Conservation (phyloP, 108 stramenopile species). For the Epithemia pelagica region DNA sequence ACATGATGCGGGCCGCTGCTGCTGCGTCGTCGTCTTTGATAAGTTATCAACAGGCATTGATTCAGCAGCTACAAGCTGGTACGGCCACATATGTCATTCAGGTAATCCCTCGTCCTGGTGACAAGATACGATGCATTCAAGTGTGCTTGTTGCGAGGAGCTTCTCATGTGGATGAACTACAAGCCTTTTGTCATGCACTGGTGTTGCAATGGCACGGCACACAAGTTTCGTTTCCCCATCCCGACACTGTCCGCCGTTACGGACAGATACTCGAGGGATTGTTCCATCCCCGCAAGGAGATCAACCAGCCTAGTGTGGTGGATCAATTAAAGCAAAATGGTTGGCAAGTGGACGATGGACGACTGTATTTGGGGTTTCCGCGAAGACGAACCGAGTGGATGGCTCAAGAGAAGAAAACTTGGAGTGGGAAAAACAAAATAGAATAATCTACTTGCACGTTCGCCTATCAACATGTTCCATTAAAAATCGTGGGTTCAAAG, state of each 20-base stretch:
- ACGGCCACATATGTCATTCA: conserved; percentile 10
- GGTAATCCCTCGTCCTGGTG: neutral
- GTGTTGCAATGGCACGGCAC: conserved; percentile 2
- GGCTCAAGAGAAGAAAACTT: neutral
- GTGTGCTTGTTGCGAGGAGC: conserved; percentile 45
- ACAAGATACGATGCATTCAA: no score
- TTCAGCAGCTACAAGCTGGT: neutral
- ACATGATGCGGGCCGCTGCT: conserved; percentile 5
- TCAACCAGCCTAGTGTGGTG: conserved; percentile 6
- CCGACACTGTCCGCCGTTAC: neutral
- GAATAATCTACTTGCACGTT: no score
- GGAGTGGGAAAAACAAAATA: no score
- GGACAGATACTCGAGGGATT: neutral
- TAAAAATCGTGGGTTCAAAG: no score
- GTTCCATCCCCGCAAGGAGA: conserved; percentile 7
- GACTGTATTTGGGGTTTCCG: conserved; percentile 66
- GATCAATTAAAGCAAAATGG: conserved; percentile 34
- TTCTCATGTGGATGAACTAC: conserved; percentile 40
- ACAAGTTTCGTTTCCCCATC: conserved; percentile 20
- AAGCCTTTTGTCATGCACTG: conserved; percentile 59
- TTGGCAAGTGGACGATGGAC: conserved; percentile 50
- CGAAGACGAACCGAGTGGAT: conserved; percentile 2
- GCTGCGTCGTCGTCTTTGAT: neutral
- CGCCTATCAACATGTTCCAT: no score
- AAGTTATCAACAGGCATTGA: neutral